Evolutionary conservation across 2,329 filamentous ascomycete species (phyloP).

Genomic region (Biscogniauxia marginata): DNA sequence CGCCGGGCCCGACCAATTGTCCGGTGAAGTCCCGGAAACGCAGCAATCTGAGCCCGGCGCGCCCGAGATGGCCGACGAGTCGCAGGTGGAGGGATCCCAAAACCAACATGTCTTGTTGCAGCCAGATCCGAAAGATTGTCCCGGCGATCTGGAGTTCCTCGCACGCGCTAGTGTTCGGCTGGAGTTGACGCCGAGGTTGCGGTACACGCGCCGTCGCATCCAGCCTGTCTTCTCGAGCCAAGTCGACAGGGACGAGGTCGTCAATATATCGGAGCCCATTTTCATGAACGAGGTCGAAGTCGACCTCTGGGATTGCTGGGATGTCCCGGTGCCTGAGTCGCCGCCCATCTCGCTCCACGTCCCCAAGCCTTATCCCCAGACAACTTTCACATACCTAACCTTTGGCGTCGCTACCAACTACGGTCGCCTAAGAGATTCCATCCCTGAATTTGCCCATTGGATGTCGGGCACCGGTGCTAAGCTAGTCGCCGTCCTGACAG

Average conservation of each 20-base stretch:
- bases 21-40: no score
- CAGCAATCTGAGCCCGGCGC: no score
- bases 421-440: slow-evolving; percentile 48
- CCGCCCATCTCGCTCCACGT: slow-evolving; percentile 48
- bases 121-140: slow-evolving; percentile 20
- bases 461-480: slow-evolving; percentile 49
- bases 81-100: background rate
- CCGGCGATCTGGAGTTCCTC: slow-evolving; percentile 28
- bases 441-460: slow-evolving; percentile 56
- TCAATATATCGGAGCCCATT: slow-evolving; percentile 38
- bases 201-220: slow-evolving; percentile 46
- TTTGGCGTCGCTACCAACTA: slow-evolving; percentile 58
- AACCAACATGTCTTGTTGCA: slow-evolving; percentile 7
- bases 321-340: slow-evolving; percentile 31
- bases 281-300: slow-evolving; percentile 33
- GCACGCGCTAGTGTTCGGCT: slow-evolving; percentile 26
- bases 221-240: slow-evolving; percentile 34
- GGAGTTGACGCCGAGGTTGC: slow-evolving; percentile 40
- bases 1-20: no score
- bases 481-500: slow-evolving; percentile 51
- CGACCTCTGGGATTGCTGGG: slow-evolving; percentile 31
- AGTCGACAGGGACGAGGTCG: slow-evolving; percentile 38
- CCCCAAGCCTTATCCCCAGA: slow-evolving; percentile 41
- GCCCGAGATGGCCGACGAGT: background rate
- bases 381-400: slow-evolving; percentile 49